Evolutionary conservation across 371 early-diverging fungal genomes (phyloP).

Genomic region (Mucor mucedo): DNA sequence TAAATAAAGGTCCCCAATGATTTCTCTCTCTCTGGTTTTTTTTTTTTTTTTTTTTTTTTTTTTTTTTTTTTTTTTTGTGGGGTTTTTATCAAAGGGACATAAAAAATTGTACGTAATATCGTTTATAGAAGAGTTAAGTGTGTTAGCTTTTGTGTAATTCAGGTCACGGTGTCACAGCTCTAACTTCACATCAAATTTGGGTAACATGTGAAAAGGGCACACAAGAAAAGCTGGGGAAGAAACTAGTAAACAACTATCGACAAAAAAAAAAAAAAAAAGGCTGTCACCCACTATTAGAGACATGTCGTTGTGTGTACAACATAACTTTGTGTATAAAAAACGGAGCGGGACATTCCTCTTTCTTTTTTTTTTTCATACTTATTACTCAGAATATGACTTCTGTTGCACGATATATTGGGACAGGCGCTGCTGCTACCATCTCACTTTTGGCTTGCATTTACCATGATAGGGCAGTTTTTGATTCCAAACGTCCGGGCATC

Average conservation of each 20-base stretch:
- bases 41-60: too few relatives aligned
- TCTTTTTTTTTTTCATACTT: neutral
- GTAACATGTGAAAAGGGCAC: constrained; percentile 15
- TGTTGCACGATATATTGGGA: constrained; percentile 15
- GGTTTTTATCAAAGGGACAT: neutral
- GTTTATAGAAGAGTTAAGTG: neutral
- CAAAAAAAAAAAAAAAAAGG: constrained; percentile 7
- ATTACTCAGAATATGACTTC: constrained; percentile 7
- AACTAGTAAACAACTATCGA: neutral
- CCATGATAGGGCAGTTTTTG: constrained; percentile 31
- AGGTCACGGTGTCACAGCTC: neutral
- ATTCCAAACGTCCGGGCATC: constrained; percentile 17
- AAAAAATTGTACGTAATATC: too few relatives aligned
- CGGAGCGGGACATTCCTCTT: neutral
- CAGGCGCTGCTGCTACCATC: constrained; percentile 18
- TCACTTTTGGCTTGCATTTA: constrained; percentile 30
- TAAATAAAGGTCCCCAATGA: too few relatives aligned
- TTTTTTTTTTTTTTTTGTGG: neutral
- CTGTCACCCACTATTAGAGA: neutral
- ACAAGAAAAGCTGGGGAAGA: constrained; percentile 8
- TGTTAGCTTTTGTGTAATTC: neutral
- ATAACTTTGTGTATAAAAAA: neutral
- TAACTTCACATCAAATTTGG: neutral
- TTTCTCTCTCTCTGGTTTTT: too few relatives aligned
- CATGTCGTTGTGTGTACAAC: neutral